Evolutionary conservation across 441 rosid species (phyloP).

Genomic region (Populus hybrid): DNA sequence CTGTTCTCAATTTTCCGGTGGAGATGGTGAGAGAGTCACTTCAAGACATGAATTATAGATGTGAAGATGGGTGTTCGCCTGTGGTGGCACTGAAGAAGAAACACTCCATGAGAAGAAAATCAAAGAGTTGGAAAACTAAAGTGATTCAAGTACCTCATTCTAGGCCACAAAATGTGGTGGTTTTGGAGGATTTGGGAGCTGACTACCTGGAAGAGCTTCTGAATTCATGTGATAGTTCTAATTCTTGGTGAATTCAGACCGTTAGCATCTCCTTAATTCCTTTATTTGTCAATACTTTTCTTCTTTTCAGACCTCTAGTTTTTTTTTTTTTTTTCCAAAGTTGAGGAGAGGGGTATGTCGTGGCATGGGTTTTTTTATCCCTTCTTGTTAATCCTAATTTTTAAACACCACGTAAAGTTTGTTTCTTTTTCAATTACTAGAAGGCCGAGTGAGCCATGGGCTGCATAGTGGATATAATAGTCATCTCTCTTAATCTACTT

Average conservation of each 20-base stretch:
- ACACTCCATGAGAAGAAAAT: constrained; percentile 60
- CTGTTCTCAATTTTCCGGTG: constrained; percentile 68
- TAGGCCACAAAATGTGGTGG: constrained; percentile 40
- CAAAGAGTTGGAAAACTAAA: constrained; percentile 32
- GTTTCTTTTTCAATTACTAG: not conserved
- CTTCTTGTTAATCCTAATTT: not conserved
- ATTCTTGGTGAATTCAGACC: constrained; percentile 5
- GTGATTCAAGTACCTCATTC: constrained; percentile 16
- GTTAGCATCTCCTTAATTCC: not conserved
- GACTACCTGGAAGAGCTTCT: constrained; percentile 70
- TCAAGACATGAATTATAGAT: constrained; percentile 52
- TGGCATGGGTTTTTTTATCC: not conserved
- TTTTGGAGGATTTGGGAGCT: constrained; percentile 73
- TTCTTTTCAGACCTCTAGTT: not conserved
- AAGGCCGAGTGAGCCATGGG: not conserved
- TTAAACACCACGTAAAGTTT: not conserved
- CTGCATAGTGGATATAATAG: not conserved
- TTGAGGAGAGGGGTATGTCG: not conserved
- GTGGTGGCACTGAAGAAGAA: constrained; percentile 66
- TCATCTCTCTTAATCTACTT: not conserved
- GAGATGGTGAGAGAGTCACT: constrained; percentile 70
- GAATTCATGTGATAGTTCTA: constrained; percentile 26
- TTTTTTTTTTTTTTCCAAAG: not conserved
- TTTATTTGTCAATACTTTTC: not conserved
- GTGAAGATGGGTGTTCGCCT: constrained; percentile 77